Evolutionary conservation across 164 flowering plant genomes (phyloP), one percentile per base, ranked within the genome.

Genomic region (Magnolia sinica): DNA sequence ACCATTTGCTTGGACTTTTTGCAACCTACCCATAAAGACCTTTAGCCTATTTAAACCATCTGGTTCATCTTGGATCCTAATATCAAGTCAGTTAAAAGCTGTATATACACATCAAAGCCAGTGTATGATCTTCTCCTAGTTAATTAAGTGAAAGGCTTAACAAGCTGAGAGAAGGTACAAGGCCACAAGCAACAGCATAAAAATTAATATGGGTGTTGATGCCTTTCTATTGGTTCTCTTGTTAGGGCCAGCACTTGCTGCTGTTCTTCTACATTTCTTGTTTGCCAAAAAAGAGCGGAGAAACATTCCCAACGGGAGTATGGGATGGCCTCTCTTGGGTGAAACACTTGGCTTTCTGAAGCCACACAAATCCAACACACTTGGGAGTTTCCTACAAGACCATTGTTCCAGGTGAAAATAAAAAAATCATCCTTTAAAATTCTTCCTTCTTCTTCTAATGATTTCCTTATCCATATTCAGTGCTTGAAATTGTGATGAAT

Each of bases 301-400:
- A 71, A 80, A 80, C 23, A 69, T 86, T 50, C 96, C 95, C 45
- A 72, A 68, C 66, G 98, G 98, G 1, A 87, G 76, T 86, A 85
- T 89, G 91, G 95, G 97, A 19, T 91, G 87, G 91, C 97, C 96
- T 37, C 74, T 91, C 4, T 1, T 84, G 4, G 98, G 98, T 14
- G 93, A 94, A 72, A 94, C 97, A 24, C 81, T 87, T 51, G 76
- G 78, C 72, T 89, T 83, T 78, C 87, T 92, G 78, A 87, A 84
- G 75, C 95, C 98, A 27, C 98, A 94, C 77, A 72, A 74, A 31
- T 92, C 98, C 45, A 83, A 81, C 79, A 82, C 93, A 23, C 27
- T 82, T 2, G 95, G 95, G 27, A 66, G 14, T 70, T 94, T 88
- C 87, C 81, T 94, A 64, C 81, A 88, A 79, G 75, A 87, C 19